phyloP scores from a whole-genome alignment of 768 basidiomycete species.

The Suillus variegatus region DNA sequence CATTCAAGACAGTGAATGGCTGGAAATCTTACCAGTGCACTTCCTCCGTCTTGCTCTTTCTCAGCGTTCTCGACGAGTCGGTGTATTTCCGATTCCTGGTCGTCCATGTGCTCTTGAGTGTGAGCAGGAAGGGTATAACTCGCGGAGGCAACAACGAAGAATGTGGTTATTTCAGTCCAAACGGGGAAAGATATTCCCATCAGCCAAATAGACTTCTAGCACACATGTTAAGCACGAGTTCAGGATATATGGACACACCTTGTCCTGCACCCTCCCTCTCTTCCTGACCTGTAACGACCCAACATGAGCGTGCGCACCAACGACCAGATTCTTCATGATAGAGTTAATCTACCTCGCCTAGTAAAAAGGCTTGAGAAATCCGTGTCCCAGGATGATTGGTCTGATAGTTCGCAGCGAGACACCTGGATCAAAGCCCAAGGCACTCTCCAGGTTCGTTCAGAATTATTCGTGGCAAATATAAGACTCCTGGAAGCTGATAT shows the following conservation, averaged over 20 bases:
- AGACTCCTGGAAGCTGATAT: background rate
- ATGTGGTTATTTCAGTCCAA: background rate
- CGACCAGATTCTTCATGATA: slow-evolving; percentile 51
- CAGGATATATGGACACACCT: background rate
- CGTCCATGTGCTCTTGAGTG: slow-evolving; percentile 5
- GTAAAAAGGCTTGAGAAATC: slow-evolving; percentile 62
- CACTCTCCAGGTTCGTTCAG: slow-evolving; percentile 51
- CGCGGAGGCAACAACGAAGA: background rate
- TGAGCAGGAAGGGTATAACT: slow-evolving; percentile 2
- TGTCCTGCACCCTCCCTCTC: slow-evolving; percentile 10
- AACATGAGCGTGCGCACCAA: slow-evolving; percentile 28
- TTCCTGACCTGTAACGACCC: slow-evolving; percentile 7
- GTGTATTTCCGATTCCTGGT: slow-evolving; percentile 22
- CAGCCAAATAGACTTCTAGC: background rate
- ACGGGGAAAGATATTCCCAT: slow-evolving; percentile 30
- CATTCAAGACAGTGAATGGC: background rate
- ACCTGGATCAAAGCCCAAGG: slow-evolving; percentile 59
- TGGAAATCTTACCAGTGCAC: slow-evolving; percentile 36
- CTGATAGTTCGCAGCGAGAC: slow-evolving; percentile 25
- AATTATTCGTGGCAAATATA: background rate
- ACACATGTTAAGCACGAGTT: background rate
- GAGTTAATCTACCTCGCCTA: slow-evolving; percentile 66
- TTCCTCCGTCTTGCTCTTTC: slow-evolving; percentile 38
- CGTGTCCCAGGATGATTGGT: slow-evolving; percentile 39
- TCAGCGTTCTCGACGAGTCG: slow-evolving; percentile 48